Conservation (phyloP, 352 stramenopile species). For the Peronospora tabacina region DNA sequence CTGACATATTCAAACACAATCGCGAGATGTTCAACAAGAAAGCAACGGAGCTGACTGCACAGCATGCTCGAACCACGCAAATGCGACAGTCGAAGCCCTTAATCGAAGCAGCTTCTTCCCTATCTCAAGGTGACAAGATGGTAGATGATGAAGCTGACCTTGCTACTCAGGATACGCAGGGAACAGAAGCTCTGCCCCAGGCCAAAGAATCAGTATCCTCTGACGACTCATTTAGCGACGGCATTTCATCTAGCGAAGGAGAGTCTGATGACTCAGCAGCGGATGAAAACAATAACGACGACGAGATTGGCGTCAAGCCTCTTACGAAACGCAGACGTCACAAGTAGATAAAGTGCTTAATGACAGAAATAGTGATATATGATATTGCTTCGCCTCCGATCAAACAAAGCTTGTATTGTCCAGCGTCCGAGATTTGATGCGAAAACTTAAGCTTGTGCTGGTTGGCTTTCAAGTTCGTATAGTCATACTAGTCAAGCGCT, state of each 20-base stretch:
- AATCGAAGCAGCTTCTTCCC: neutral
- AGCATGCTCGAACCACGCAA: constrained; percentile 34
- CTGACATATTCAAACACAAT: constrained; percentile 73
- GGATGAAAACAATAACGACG: constrained; percentile 4
- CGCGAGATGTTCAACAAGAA: constrained; percentile 61
- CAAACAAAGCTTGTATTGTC: too few species aligned
- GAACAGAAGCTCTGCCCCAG: constrained; percentile 9
- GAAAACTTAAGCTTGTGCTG: constrained; percentile 35
- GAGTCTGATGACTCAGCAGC: constrained; percentile 10
- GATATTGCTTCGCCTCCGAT: too few species aligned
- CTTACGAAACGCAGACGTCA: constrained; percentile 29
- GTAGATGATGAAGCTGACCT: constrained; percentile 5
- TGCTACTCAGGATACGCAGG: constrained; percentile 17
- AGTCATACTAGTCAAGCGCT: constrained; percentile 38
- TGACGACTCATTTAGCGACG: constrained; percentile 43
- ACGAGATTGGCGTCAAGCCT: constrained; percentile 2
- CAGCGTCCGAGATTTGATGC: too few species aligned
- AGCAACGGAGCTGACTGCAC: constrained; percentile 48
- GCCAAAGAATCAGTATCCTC: constrained; percentile 16
- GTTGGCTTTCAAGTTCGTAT: constrained; percentile 52
- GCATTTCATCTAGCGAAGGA: constrained; percentile 36
- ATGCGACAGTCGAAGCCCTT: constrained; percentile 2
- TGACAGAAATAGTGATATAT: neutral
- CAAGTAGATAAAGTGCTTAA: constrained; percentile 10
- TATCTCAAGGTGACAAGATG: neutral